Evolutionary conservation across 116 monocot species (phyloP), one percentile per base, ranked within the genome.

Genomic region (Papilionanthe hybrid): DNA sequence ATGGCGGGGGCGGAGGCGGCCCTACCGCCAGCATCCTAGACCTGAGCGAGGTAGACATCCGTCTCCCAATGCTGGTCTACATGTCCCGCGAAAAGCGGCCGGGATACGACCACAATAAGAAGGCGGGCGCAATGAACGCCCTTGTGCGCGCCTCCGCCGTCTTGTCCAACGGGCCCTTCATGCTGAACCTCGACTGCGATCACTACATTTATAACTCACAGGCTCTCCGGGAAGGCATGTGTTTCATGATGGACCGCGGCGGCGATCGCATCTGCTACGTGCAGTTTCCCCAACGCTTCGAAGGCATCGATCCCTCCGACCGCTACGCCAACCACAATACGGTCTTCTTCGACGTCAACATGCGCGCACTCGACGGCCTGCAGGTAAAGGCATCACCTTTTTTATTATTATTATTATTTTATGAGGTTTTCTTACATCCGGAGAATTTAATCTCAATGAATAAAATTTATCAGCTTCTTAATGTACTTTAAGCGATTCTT

Each of bases 161-260:
- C 50, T 78, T 86, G 83, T 83, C 89, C 19, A 89, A 89, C 18
- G 89, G 89, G 11, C 72, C 89, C 19, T 89, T 89, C 76, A 81
- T 89, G 45, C 83, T 89, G 68, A 86, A 89, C 77, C 81, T 89
- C 9, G 88, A 89, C 79, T 89, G 88, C 23, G 88, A 82, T 60
- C 88, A 88, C 86, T 89, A 89, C 72, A 60, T 89, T 28, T 85
- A 86, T 76, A 89, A 89, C 81, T 86, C 86, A 13, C 80, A 81
- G 28, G 89, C 86, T 58, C 30, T 89, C n/a, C 81, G 86, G 0
- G 89, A 86, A 49, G 88, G 85, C 53, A 85, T 88, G 80, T 88
- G 88, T 75, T 88, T 88, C 85, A 88, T 83, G 88, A 86, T 89
- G 89, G 89, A 89, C 76, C 89, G 89, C 32, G 85, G 89, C 30